phyloP scores from a whole-genome alignment of 371 early-diverging fungal genomes.

The Thermomucor indicae-seudaticae region DNA sequence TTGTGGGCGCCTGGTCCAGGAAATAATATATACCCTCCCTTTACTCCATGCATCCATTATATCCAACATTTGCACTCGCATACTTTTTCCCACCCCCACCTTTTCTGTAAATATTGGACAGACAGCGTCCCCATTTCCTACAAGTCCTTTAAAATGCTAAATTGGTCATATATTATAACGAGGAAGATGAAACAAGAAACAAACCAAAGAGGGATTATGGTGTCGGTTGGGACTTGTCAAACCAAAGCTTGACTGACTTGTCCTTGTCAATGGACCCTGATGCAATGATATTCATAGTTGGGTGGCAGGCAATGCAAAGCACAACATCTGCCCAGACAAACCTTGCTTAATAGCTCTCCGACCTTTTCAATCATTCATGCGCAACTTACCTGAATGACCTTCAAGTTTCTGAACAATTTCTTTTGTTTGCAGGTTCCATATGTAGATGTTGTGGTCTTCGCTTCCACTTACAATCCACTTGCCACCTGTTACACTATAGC shows the following conservation, averaged over 20 bases:
- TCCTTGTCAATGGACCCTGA: constrained; percentile 92
- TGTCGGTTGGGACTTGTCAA: constrained; percentile 44
- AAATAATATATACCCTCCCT: constrained; percentile 12
- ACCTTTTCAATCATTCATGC: not conserved
- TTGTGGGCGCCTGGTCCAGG: constrained; percentile 26
- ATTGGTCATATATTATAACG: not conserved
- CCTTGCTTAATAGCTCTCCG: not conserved
- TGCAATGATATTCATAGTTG: constrained; percentile 91
- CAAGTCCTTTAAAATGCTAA: too few relatives aligned
- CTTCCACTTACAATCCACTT: constrained; percentile 96
- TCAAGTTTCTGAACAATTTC: constrained; percentile 90
- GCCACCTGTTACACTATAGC: constrained; percentile 90
- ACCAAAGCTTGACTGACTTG: constrained; percentile 88
- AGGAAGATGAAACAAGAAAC: constrained; percentile 1
- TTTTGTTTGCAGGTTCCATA: constrained; percentile 95
- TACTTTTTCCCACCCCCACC: not conserved
- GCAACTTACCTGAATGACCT: constrained; percentile 83
- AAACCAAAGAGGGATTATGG: constrained; percentile 1
- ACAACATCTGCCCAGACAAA: constrained; percentile 70
- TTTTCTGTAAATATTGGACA: too few relatives aligned
- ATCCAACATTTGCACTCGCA: not conserved
- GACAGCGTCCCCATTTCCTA: too few relatives aligned
- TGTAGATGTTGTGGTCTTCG: constrained; percentile 88
- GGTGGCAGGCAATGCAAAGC: constrained; percentile 92
- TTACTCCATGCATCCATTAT: not conserved